Base-by-base conservation (phyloP, 148 eudicot genomes). In the Polygonum aviculare region DNA sequence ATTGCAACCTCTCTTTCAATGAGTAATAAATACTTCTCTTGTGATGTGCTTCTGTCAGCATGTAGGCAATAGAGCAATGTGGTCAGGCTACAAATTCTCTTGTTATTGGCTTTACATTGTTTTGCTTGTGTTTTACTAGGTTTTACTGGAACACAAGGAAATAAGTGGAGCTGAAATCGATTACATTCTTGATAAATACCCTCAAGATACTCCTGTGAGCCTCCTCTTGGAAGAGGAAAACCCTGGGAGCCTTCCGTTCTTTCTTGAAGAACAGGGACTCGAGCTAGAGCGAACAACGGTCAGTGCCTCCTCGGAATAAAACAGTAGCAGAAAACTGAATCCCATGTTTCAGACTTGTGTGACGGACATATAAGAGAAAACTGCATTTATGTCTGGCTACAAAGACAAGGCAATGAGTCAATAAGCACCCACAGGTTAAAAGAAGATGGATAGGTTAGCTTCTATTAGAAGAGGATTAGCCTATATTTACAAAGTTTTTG, bases 161-260 rank as follows among this genome's bases (percentile, higher is more conserved):
- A 88, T 91, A 36, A 86, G 85, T 75, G 97, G 97, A 78, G 87
- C 78, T 55, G 95, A 90, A 78, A 91, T 91, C 0, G 93, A 91
- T 52, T 86, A 74, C 77, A 91, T 94, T 78, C 78, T 94, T 2
- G 86, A 85, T 40, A 87, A 80, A 22, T 94, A 90, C 79, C 97
- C 98, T 45, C 83, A 83, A 36, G 82, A 91, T 72, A 91, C 93
- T 33, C 91, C 93, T 9, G 74, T 87, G 31, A 86, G 83, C 79
- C 84, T 80, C 69, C 83, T 91, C 49, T 77, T 94, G 76, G 95
- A 90, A 76, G 97, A 94, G 74, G 84, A 83, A 57, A 83, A 87
- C 79, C 97, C 97, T 3, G 91, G 90, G 31, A 87, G 85, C 83
- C 94, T 94, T 76, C 91, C 94, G 1, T 85, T 85, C 76, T 87